phyloP scores from a whole-genome alignment of 768 basidiomycete species.

The Pleurotus djamor region DNA sequence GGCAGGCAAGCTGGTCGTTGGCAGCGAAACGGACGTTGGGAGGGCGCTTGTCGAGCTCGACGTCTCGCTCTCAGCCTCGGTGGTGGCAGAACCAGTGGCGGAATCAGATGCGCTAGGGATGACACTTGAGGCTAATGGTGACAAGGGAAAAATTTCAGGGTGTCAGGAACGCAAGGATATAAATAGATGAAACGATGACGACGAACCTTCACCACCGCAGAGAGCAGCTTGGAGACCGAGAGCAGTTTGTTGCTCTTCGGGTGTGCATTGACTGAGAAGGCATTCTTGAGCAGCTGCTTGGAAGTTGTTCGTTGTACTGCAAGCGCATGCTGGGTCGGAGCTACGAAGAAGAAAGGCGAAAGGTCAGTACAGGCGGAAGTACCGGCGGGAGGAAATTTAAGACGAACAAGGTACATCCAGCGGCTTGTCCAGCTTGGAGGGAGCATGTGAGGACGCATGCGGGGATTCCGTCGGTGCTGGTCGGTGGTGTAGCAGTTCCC shows the following conservation, averaged over 20 bases:
- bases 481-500: background rate
- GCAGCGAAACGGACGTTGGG: background rate
- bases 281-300: background rate
- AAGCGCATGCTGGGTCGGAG: slow-evolving; percentile 2
- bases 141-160: background rate
- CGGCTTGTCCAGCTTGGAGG: background rate
- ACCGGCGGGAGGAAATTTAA: background rate
- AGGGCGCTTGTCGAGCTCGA: background rate
- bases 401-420: slow-evolving; percentile 1
- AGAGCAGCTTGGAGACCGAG: background rate
- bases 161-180: background rate
- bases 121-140: slow-evolving; percentile 2
- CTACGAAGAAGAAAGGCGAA: background rate
- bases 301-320: background rate
- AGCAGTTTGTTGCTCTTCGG: slow-evolving; percentile 1
- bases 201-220: slow-evolving; percentile 1
- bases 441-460: background rate
- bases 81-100: background rate
- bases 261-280: background rate
- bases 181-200: background rate
- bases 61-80: background rate
- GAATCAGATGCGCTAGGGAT: background rate
- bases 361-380: background rate
- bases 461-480: background rate
- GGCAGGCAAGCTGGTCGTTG: background rate